These are phyloP conservation scores for Poa annua DNA, from an alignment of 176 grass and related monocot genomes.

Conservation along the genomic window DNA sequence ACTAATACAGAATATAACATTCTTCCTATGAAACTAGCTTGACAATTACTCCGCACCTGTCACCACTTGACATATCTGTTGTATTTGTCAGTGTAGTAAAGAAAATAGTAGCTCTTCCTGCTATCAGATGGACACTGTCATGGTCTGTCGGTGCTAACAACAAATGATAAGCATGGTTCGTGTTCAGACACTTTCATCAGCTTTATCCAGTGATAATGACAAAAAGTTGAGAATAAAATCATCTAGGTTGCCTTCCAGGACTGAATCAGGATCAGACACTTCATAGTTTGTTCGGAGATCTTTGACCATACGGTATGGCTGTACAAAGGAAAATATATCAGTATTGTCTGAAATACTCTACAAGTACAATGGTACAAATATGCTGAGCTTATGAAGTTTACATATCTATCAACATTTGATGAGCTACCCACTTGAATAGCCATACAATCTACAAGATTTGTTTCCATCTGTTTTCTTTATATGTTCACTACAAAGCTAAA, in stretches of 20 bases:
- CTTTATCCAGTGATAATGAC: constrained; percentile 73
- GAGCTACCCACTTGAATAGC: constrained; percentile 25
- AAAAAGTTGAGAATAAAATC: constrained; percentile 88
- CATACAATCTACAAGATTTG: neutral
- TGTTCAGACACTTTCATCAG: constrained; percentile 56
- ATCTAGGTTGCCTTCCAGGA: constrained; percentile 79
- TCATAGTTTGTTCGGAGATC: constrained; percentile 94
- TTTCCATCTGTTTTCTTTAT: neutral
- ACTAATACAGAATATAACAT: constrained; percentile 19
- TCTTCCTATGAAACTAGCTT: neutral
- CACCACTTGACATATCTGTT: neutral
- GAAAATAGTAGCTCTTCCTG: neutral
- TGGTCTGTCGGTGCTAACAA: neutral
- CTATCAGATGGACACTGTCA: constrained; percentile 6
- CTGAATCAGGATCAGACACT: constrained; percentile 90
- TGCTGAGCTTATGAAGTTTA: neutral
- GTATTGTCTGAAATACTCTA: constrained; percentile 16
- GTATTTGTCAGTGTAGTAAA: constrained; percentile 22
- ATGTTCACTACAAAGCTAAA: neutral
- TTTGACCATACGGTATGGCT: constrained; percentile 98
- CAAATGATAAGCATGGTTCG: constrained; percentile 16
- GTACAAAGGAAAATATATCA: constrained; percentile 27
- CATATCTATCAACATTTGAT: neutral
- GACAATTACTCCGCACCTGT: neutral
- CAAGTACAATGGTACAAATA: neutral